Evolutionary conservation across 116 monocot genomes (phyloP).

Genomic region (Posidonia oceanica): DNA sequence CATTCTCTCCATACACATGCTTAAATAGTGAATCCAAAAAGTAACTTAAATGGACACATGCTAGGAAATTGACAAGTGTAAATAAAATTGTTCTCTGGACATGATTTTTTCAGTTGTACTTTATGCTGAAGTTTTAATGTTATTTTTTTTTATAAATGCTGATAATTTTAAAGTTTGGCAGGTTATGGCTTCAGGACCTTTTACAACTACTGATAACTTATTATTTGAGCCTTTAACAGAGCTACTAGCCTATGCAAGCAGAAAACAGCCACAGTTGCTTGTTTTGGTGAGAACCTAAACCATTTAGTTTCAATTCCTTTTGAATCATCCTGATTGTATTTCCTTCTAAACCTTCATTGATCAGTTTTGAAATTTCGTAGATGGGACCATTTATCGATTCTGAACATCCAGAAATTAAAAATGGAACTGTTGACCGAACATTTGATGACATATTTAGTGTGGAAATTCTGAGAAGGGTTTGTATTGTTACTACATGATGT

Average conservation of each 20-base stretch:
- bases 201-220: constrained; percentile 87
- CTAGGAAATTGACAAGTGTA: too few species aligned
- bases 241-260: constrained; percentile 78
- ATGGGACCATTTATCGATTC: constrained; percentile 96
- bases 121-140: too few species aligned
- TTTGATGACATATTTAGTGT: constrained; percentile 71
- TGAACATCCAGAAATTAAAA: constrained; percentile 91
- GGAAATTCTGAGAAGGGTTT: constrained; percentile 73
- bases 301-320: neutral
- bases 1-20: neutral
- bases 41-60: too few species aligned
- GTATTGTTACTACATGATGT: constrained; percentile 1
- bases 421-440: constrained; percentile 56
- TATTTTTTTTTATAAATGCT: too few species aligned
- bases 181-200: constrained; percentile 90
- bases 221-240: constrained; percentile 90
- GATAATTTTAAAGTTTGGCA: constrained; percentile 14
- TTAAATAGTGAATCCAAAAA: neutral
- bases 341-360: neutral
- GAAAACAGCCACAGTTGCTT: constrained; percentile 83
- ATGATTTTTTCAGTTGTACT: too few species aligned
- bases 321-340: neutral
- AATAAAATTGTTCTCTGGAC: too few species aligned
- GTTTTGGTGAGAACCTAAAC: constrained; percentile 43
- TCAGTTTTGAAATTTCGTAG: constrained; percentile 21